Percentiles rank a stretch among this genome's conserved stretches.
Evolutionary conservation across 345 rosid genomes (phyloP).

Genomic region (Hypericum perforatum): DNA sequence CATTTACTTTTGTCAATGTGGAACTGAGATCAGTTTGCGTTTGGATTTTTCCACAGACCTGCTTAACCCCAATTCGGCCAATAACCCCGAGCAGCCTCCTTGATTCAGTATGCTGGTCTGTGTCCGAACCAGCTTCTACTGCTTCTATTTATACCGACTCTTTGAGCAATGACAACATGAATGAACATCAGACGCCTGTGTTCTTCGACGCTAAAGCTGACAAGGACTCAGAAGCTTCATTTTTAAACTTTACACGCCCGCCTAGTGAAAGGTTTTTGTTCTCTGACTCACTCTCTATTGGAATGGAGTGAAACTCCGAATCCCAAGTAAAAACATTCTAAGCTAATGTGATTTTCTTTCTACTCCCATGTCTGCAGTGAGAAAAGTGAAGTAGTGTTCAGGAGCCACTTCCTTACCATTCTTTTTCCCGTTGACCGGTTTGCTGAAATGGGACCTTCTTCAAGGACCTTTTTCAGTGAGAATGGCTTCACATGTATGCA

Average conservation of each 20-base stretch:
- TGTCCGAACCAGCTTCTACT: conserved; percentile 75
- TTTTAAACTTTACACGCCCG: conserved; percentile 63
- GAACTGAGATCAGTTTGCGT: conserved; percentile 1
- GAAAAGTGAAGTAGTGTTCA: conserved; percentile 62
- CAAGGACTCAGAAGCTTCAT: conserved; percentile 61
- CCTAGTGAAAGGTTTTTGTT: conserved; percentile 60
- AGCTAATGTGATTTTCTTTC: conserved; percentile 11
- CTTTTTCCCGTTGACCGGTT: conserved; percentile 76
- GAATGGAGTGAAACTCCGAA: not conserved
- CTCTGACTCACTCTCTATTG: conserved; percentile 9
- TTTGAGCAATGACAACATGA: conserved; percentile 36
- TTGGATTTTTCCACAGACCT: conserved; percentile 46
- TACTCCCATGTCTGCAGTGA: conserved; percentile 42
- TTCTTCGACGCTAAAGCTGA: conserved; percentile 47
- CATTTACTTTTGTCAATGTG: too few relatives aligned
- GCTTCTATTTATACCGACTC: conserved; percentile 66
- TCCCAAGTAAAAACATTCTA: not conserved
- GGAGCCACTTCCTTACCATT: conserved; percentile 65
- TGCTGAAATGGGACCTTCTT: conserved; percentile 89
- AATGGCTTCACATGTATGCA: conserved; percentile 71
- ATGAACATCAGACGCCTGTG: conserved; percentile 35
- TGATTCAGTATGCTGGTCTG: conserved; percentile 85
- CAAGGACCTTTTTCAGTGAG: conserved; percentile 69
- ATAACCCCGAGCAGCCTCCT: conserved; percentile 73
- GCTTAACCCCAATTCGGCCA: conserved; percentile 70